Conservation (phyloP, 495 filamentous ascomycete species). For the Tuber borchii region DNA sequence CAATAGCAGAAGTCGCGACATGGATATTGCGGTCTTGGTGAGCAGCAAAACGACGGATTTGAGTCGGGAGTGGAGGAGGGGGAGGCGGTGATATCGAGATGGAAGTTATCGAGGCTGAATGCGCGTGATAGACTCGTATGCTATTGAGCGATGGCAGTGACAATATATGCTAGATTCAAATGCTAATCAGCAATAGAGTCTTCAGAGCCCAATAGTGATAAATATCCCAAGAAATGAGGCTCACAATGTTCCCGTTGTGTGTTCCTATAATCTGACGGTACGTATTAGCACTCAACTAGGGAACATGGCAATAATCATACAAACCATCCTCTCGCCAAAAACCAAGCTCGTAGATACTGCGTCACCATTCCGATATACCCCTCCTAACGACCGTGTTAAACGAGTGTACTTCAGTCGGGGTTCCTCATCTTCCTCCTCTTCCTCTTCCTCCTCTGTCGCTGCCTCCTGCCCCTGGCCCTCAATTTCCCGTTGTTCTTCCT, state of each 20-base stretch:
- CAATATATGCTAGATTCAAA: slow-evolving; percentile 62
- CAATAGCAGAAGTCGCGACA: slow-evolving; percentile 88
- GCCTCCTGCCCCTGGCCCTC: background rate
- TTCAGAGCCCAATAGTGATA: background rate
- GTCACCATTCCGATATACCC: slow-evolving; percentile 89
- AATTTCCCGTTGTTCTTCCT: slow-evolving; percentile 6
- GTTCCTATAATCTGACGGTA: slow-evolving; percentile 72
- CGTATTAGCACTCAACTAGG: slow-evolving; percentile 15
- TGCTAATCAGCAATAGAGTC: background rate
- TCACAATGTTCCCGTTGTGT: slow-evolving; percentile 91
- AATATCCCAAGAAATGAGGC: slow-evolving; percentile 43
- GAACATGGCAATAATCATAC: slow-evolving; percentile 24
- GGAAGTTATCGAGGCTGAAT: slow-evolving; percentile 80
- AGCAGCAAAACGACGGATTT: slow-evolving; percentile 49
- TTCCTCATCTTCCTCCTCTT: slow-evolving; percentile 91
- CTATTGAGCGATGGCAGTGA: slow-evolving; percentile 71
- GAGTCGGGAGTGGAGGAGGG: slow-evolving; percentile 57
- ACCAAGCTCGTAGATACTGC: slow-evolving; percentile 83
- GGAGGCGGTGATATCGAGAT: slow-evolving; percentile 88
- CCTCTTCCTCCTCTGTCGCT: slow-evolving; percentile 49
- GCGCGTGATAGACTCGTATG: slow-evolving; percentile 79
- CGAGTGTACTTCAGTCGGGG: slow-evolving; percentile 87
- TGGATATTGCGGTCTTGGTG: slow-evolving; percentile 51
- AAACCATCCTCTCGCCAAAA: slow-evolving; percentile 92
- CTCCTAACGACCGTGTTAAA: slow-evolving; percentile 67